Evolutionary conservation across 139 green algal genomes (phyloP).

Genomic region (Penium margaritaceum): DNA sequence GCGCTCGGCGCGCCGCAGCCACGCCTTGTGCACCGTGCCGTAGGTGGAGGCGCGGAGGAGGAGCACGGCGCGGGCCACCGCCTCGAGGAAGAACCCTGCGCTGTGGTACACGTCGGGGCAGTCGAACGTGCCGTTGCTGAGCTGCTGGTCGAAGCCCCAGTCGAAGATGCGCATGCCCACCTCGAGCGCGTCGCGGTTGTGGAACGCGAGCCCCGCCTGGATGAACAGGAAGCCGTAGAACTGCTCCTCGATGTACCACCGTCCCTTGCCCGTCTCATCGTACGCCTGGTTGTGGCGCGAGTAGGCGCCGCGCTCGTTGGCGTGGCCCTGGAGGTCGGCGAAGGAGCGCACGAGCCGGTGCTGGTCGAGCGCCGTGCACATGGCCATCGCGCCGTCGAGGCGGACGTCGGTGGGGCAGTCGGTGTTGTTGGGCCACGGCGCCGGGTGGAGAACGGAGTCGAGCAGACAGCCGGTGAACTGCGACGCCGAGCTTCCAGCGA

Average conservation of each 20-base stretch:
- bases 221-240: conserved; percentile 7
- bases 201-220: neutral
- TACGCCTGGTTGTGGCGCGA: neutral
- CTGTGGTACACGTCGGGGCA: too few species aligned
- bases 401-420: neutral
- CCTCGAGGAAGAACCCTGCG: too few species aligned
- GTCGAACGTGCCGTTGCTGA: too few species aligned
- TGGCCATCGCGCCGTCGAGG: neutral
- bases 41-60: too few species aligned
- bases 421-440: neutral
- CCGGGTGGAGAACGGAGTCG: too few species aligned
- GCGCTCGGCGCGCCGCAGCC: too few species aligned
- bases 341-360: neutral
- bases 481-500: too few species aligned
- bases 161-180: conserved; percentile 1
- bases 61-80: too few species aligned
- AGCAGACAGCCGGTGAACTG: too few species aligned
- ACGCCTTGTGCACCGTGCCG: too few species aligned
- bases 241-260: conserved; percentile 1
- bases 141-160: too few species aligned
- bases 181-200: neutral
- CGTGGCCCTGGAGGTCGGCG: neutral
- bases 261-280: neutral
- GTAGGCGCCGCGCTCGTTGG: neutral
- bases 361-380: neutral